A percentile compares a stretch with the other conserved stretches of the same genome.
Evolutionary conservation across 345 rosid species (phyloP).

Genomic region (Erysimum cheiranthoides): DNA sequence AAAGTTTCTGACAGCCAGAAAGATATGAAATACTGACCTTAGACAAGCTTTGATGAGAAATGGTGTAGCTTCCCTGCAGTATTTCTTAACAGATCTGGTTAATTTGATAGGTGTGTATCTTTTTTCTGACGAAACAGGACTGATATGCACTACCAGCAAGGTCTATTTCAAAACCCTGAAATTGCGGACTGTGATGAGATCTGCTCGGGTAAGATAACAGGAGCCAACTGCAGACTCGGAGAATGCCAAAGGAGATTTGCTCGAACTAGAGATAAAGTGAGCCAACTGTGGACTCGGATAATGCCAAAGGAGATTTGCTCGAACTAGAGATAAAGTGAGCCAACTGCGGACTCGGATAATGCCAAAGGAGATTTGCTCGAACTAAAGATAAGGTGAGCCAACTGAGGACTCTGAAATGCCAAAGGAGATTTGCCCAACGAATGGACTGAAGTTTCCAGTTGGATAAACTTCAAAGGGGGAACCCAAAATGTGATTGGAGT

Average conservation of each 20-base stretch:
- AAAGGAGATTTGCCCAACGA: conserved; percentile 59
- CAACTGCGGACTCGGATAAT: conserved; percentile 45
- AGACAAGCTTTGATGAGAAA: conserved; percentile 27
- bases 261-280: conserved; percentile 44
- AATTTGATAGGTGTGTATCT: neutral
- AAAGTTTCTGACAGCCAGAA: conserved; percentile 1
- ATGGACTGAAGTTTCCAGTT: conserved; percentile 49
- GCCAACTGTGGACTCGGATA: conserved; percentile 46
- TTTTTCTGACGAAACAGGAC: neutral
- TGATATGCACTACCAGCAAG: conserved; percentile 14
- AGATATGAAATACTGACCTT: conserved; percentile 36
- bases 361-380: conserved; percentile 58
- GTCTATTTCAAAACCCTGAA: conserved; percentile 24
- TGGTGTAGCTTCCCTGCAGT: conserved; percentile 12
- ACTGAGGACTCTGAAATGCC: conserved; percentile 49
- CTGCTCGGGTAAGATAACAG: conserved; percentile 40
- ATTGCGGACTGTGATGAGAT: conserved; percentile 35
- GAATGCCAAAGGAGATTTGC: conserved; percentile 63
- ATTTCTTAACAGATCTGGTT: conserved; percentile 8
- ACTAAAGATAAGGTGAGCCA: conserved; percentile 49
- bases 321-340: conserved; percentile 46
- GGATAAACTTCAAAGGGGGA: conserved; percentile 48
- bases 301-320: conserved; percentile 57
- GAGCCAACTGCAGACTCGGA: conserved; percentile 43
- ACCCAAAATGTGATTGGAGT: conserved; percentile 42